Evolutionary conservation across 305 asterid genomes (phyloP).

Genomic region (Solanum aculeatissimum): DNA sequence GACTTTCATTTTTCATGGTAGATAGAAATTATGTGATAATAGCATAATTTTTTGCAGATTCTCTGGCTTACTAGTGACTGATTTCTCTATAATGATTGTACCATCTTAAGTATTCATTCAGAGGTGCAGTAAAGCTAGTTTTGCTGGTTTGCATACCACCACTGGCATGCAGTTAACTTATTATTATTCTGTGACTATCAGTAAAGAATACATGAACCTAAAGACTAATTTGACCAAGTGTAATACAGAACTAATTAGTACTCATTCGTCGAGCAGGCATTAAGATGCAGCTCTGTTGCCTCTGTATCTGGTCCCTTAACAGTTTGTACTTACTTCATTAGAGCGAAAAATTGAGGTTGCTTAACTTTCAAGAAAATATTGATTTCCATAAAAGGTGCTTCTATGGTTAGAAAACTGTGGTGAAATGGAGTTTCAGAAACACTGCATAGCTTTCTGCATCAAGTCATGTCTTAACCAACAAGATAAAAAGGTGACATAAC

Average conservation of each 20-base stretch:
- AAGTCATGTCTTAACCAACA: neutral
- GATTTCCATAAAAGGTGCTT: neutral
- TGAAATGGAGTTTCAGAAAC: neutral
- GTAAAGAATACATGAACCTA: neutral
- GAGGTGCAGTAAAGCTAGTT: neutral
- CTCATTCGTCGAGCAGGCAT: too few species aligned
- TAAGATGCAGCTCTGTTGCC: neutral
- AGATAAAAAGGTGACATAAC: neutral
- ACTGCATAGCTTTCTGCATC: neutral
- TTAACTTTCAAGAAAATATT: neutral
- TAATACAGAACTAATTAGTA: neutral
- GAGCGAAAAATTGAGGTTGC: neutral
- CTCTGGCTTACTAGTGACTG: neutral
- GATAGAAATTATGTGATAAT: constrained; percentile 4
- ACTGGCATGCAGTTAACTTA: neutral
- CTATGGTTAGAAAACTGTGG: neutral
- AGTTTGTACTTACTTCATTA: neutral
- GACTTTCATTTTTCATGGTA: neutral
- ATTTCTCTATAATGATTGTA: neutral
- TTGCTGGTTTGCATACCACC: neutral
- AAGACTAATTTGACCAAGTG: neutral
- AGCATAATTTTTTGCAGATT: neutral
- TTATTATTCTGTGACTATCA: neutral
- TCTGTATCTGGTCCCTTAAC: neutral
- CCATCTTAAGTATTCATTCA: neutral